Conservation (phyloP, 1,284 basidiomycete species). For the Flammula alnicola region DNA sequence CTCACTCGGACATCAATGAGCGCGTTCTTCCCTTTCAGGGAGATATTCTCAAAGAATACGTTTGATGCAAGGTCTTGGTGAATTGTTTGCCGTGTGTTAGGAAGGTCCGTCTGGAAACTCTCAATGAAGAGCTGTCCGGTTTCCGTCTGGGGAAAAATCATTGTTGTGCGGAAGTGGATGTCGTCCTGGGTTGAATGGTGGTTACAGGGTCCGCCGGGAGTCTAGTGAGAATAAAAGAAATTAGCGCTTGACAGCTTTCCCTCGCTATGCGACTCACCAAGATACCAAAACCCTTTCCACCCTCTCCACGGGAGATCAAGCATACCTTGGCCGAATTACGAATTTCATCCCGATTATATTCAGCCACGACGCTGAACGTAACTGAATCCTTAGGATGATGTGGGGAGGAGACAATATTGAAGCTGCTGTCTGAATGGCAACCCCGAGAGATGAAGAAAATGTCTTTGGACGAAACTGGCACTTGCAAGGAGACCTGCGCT, state of each 20-base stretch:
- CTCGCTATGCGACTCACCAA: slow-evolving; percentile 36
- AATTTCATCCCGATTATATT: slow-evolving; percentile 30
- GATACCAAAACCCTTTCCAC: slow-evolving; percentile 39
- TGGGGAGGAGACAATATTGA: slow-evolving; percentile 32
- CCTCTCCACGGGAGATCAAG: slow-evolving; percentile 29
- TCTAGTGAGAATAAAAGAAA: not conserved
- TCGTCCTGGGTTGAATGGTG: not conserved
- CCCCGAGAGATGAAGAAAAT: slow-evolving; percentile 45
- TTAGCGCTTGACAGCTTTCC: not conserved
- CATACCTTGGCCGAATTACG: slow-evolving; percentile 39
- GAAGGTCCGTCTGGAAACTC: not conserved
- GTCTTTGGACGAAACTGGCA: slow-evolving; percentile 41
- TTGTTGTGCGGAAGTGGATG: not conserved
- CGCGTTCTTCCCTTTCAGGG: not conserved
- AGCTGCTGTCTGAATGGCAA: slow-evolving; percentile 26
- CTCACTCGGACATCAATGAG: slow-evolving; percentile 27
- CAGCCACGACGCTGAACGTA: slow-evolving; percentile 35
- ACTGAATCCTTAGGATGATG: slow-evolving; percentile 31
- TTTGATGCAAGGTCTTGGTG: not conserved
- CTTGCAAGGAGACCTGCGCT: too few species aligned
- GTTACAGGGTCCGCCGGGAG: slow-evolving; percentile 3
- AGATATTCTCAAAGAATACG: not conserved
- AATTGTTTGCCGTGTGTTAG: not conserved
- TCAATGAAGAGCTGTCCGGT: not conserved
- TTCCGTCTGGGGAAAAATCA: not conserved